Evolutionary conservation across 2,329 filamentous ascomycete species (phyloP), one percentile per base, ranked within the genome.

Genomic region (Volutella citrinella): DNA sequence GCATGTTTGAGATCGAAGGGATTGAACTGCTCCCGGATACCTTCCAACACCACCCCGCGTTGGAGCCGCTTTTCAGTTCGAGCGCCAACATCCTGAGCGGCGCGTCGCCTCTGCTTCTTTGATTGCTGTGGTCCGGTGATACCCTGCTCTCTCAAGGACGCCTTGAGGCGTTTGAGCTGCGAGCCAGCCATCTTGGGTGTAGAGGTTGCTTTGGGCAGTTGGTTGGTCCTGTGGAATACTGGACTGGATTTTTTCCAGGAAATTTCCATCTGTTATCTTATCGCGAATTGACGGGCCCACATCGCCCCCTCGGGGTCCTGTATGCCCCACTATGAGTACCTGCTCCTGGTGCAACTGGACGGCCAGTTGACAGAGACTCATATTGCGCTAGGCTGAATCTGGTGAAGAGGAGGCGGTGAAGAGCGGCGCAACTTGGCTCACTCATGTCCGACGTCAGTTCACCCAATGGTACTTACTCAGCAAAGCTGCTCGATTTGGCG

Each of bases 11-110:
- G 78, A 57, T 98, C 93, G 64, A 98, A 98, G 0, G 93, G 93
- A 60, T 98, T 98, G 76, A 97, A 97, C 49, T 90, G 84, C 55
- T 97, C 90, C 56, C 93, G 84, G 59, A 98, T 96, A 37, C 78
- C 80, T 51, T 86, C 81, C 43, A 98, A 73, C 12, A 89, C 87
- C 36, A 80, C 82, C 55, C 84, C 78, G 56, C 84, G 80, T 59
- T 88, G 80, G 17, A 87, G 74, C 40, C 87, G 82, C 63, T 88
- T 86, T 54, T 91, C 82, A 49, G 66, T 68, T 43, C 76, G 78
- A 43, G 73, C 75, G 36, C 77, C 79, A 32, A 74, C 77, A 62
- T 80, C 80, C 60, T 82, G 80, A 34, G 74, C 78, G 55, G 77
- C 74, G 56, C 84, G 80, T 54, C 87, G 86, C 61, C 87, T 89